Evolutionary conservation across 148 eudicot species (phyloP).

Genomic region (Vaccinium corymbosum): DNA sequence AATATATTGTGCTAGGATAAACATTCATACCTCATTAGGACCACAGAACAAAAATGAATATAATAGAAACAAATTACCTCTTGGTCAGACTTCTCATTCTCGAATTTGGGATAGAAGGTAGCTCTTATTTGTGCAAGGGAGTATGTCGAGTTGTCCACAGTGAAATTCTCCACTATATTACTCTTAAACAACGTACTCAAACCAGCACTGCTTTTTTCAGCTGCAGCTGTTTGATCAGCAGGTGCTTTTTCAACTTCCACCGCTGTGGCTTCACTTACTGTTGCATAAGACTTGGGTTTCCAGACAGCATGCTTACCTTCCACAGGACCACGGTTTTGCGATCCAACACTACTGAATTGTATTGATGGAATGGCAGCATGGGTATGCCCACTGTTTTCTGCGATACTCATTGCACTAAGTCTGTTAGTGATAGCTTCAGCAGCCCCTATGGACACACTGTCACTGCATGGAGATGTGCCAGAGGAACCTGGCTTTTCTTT

Average conservation of each 20-base stretch:
- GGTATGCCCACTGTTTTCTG: conserved; percentile 33
- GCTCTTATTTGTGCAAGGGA: conserved; percentile 83
- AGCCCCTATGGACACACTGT: conserved; percentile 21
- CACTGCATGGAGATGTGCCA: conserved; percentile 28
- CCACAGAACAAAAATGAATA: not conserved
- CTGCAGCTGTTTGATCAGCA: conserved; percentile 27
- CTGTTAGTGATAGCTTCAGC: conserved; percentile 25
- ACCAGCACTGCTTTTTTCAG: conserved; percentile 24
- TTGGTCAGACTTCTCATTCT: conserved; percentile 97
- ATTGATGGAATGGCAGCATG: conserved; percentile 19
- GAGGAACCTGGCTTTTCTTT: conserved; percentile 40
- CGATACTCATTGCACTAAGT: conserved; percentile 27
- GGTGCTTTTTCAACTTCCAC: conserved; percentile 27
- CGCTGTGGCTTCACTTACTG: conserved; percentile 33
- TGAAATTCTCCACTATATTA: conserved; percentile 59
- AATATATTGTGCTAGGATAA: not conserved
- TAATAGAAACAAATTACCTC: conserved; percentile 47
- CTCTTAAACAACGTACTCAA: conserved; percentile 37
- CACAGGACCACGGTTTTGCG: conserved; percentile 26
- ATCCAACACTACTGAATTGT: conserved; percentile 34
- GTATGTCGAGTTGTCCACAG: conserved; percentile 68
- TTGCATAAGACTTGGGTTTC: conserved; percentile 61
- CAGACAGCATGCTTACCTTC: conserved; percentile 42
- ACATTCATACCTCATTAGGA: not conserved
- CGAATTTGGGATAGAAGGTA: conserved; percentile 94